A percentile compares a stretch with the other conserved stretches of the same genome.
Evolutionary conservation across 495 filamentous ascomycete genomes (phyloP).

Genomic region (Penicillium silybi): DNA sequence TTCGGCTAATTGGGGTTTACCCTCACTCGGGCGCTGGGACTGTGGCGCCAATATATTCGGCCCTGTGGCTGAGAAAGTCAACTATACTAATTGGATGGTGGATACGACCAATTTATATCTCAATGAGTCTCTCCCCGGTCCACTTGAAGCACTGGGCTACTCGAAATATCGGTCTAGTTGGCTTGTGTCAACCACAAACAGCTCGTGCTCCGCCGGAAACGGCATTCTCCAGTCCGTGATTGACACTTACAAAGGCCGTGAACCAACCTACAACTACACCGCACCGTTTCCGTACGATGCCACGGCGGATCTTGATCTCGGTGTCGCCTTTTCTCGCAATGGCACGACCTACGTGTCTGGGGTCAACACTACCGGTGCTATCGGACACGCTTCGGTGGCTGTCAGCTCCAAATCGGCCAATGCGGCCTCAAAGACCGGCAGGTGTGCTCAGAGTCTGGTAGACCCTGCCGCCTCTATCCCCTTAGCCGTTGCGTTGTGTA

Average conservation of each 20-base stretch:
- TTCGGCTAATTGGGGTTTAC: conserved; percentile 61
- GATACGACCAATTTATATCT: conserved; percentile 37
- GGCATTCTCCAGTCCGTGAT: conserved; percentile 37
- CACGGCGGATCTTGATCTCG: conserved; percentile 19
- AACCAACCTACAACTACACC: conserved; percentile 36
- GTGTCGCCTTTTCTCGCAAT: conserved; percentile 14
- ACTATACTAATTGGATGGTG: conserved; percentile 47
- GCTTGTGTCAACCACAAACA: conserved; percentile 35
- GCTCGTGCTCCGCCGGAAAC: conserved; percentile 35
- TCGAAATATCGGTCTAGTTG: conserved; percentile 29
- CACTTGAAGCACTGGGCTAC: conserved; percentile 29
- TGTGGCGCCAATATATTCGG: conserved; percentile 63
- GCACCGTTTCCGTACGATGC: conserved; percentile 37
- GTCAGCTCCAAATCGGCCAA: too few species aligned
- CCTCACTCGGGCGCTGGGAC: conserved; percentile 63
- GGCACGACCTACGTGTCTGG: conserved; percentile 6
- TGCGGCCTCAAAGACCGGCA: too few species aligned
- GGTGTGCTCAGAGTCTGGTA: too few species aligned
- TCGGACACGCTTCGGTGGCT: too few species aligned
- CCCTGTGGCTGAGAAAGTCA: conserved; percentile 50
- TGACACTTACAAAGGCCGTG: conserved; percentile 23
- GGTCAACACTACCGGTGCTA: too few species aligned
- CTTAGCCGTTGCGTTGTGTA: too few species aligned
- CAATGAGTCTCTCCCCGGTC: conserved; percentile 42
- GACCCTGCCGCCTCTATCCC: too few species aligned